Percentiles rank a stretch among this genome's conserved stretches.
Evolutionary conservation across 768 basidiomycete species (phyloP).

Genomic region (Mycena albidolilacea): DNA sequence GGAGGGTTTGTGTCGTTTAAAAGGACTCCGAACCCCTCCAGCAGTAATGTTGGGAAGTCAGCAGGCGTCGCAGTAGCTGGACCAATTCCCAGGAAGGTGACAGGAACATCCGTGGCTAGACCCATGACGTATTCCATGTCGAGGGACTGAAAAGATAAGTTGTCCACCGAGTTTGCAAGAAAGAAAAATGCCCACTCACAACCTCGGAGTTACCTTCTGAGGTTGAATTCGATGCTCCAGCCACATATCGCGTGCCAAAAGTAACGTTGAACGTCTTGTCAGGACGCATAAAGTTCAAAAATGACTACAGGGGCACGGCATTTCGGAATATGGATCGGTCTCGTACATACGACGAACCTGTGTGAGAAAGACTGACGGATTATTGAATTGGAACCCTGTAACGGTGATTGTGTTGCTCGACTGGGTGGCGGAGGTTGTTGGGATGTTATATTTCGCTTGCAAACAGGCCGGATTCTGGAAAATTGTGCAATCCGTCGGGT

Average conservation of each 20-base stretch:
- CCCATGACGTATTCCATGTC: conserved; percentile 48
- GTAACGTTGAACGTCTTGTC: conserved; percentile 9
- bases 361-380: conserved; percentile 12
- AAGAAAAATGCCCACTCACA: neutral
- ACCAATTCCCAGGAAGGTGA: conserved; percentile 45
- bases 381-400: conserved; percentile 16
- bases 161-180: conserved; percentile 2
- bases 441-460: neutral
- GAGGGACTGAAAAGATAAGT: conserved; percentile 37
- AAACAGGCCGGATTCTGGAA: conserved; percentile 16
- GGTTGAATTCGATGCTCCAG: conserved; percentile 21
- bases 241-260: conserved; percentile 2
- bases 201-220: conserved; percentile 43
- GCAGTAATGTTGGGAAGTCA: neutral
- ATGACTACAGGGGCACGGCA: neutral
- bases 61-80: conserved; percentile 23
- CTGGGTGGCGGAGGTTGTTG: conserved; percentile 31
- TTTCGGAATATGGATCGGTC: neutral
- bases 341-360: conserved; percentile 34
- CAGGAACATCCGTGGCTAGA: conserved; percentile 45
- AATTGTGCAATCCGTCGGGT: conserved; percentile 3
- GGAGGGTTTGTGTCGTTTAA: conserved; percentile 3
- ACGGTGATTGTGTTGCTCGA: conserved; percentile 41
- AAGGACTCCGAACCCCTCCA: conserved; percentile 7
- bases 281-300: conserved; percentile 6